Evolutionary conservation across 2,329 filamentous ascomycete species (phyloP).

Genomic region (Phialocephala sp.): DNA sequence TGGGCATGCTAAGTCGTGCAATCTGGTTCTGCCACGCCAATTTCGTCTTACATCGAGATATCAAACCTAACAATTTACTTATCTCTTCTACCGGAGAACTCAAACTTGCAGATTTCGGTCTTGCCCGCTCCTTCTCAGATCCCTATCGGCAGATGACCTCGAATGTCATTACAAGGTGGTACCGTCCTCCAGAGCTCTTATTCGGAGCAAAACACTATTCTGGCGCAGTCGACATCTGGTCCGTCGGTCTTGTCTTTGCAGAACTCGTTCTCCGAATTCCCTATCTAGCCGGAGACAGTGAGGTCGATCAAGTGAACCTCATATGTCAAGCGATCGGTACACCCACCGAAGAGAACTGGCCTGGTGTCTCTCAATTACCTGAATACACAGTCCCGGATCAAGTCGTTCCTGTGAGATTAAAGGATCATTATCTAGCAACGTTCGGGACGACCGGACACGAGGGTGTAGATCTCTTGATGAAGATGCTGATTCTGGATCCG

Average conservation of each 20-base stretch:
- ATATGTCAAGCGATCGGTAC: slow-evolving; percentile 88
- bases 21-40: slow-evolving; percentile 98
- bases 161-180: slow-evolving; percentile 97
- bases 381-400: slow-evolving; percentile 75
- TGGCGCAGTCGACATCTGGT: slow-evolving; percentile 93
- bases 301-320: slow-evolving; percentile 83
- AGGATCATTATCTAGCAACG: slow-evolving; percentile 73
- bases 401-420: slow-evolving; percentile 62
- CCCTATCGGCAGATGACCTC: slow-evolving; percentile 88
- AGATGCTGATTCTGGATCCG: slow-evolving; percentile 86
- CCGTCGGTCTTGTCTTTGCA: slow-evolving; percentile 88
- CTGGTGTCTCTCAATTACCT: slow-evolving; percentile 80
- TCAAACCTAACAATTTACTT: slow-evolving; percentile 97
- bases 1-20: slow-evolving; percentile 92
- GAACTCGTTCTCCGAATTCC: slow-evolving; percentile 85
- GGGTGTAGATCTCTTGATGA: slow-evolving; percentile 87
- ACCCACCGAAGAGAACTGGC: slow-evolving; percentile 94
- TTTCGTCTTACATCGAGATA: slow-evolving; percentile 92
- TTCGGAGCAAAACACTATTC: slow-evolving; percentile 90
- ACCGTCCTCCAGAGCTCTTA: slow-evolving; percentile 90
- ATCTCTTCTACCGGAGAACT: slow-evolving; percentile 92
- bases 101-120: slow-evolving; percentile 97
- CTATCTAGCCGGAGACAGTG: slow-evolving; percentile 82
- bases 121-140: slow-evolving; percentile 88
- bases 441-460: slow-evolving; percentile 83